Base-by-base conservation (phyloP, 805 yeast species). In the Allodekkera sacchari region DNA sequence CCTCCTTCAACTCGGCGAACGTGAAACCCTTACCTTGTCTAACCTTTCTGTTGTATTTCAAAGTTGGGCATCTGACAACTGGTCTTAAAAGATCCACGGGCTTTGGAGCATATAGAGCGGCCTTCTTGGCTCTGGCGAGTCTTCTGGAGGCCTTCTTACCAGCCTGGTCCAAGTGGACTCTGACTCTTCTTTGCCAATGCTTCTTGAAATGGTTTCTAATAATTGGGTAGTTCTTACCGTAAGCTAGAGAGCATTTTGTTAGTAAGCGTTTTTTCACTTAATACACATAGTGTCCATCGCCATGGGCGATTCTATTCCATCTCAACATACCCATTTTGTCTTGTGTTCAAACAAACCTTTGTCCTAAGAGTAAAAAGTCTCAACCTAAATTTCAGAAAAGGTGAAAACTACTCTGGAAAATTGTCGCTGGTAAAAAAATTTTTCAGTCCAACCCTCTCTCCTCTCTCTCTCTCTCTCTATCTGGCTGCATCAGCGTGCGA, bases 151-250 rank as follows among this genome's bases (percentile, higher is more conserved):
- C 87, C 81, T 92, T 92, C 81, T 89, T 87, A 68, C 98, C 98
- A 63, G 98, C 96, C 78, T 92, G 98, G 89, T 92, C 96, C 66
- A 92, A 83, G 87, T 94, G 98, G 61, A 85, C 96, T 68, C 77
- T 84, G 78, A 92, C 99, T 65, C 97, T 84, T 72, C 85, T 95
- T 76, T 92, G 97, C 98, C 98, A 92, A 95, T 89, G 89, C 84
- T 89, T 89, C 79, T 96, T 83, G 95, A 89, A 89, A 78, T 92
- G 98, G 82, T 89, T 89, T 82, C 84, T 85, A 79, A 84, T 83
- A 75, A 89, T 75, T 77, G 97, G 95, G 76, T 87, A 79, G 77
- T 89, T 89, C 88, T 92, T 89, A 59, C 92, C 71, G 79, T 92
- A 87, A 71, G 97, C 98, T 88, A 68, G 63, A 48, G 52, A 49